These are phyloP conservation scores for Dictyostelium purpureum DNA, from an alignment of 78 protist species.

Conservation along the genomic window DNA sequence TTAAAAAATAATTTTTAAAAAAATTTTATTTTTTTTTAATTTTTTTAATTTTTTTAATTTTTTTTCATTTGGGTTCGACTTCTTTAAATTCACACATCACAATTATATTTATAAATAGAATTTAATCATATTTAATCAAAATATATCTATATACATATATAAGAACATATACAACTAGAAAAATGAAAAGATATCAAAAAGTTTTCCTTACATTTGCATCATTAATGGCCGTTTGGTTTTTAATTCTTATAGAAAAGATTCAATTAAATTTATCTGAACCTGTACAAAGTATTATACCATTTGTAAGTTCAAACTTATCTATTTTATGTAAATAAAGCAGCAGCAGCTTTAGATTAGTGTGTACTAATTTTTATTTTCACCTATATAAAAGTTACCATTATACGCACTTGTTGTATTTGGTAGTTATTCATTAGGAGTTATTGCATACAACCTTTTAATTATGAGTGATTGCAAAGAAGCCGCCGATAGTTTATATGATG, in stretches of 20 bases:
- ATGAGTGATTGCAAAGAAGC: slow-evolving; percentile 79
- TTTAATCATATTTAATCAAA: too few species aligned
- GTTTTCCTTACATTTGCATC: not conserved
- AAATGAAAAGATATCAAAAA: slow-evolving; percentile 72
- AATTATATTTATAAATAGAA: not conserved
- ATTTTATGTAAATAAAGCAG: not conserved
- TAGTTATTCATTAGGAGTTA: slow-evolving; percentile 67
- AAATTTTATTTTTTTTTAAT: not conserved
- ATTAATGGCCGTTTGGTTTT: slow-evolving; percentile 22
- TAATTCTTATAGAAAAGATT: not conserved
- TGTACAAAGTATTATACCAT: slow-evolving; percentile 36
- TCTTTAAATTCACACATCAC: not conserved
- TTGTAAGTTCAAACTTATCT: slow-evolving; percentile 12
- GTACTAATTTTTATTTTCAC: not conserved
- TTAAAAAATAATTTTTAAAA: not conserved
- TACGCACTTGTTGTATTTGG: slow-evolving; percentile 55
- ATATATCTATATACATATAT: not conserved
- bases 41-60: not conserved
- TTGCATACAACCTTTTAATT: slow-evolving; percentile 50
- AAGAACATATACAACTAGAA: not conserved
- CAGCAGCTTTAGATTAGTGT: not conserved
- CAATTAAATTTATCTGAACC: slow-evolving; percentile 16
- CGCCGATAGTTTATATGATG: slow-evolving; percentile 64
- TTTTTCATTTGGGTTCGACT: not conserved
- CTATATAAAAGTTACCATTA: slow-evolving; percentile 37